These are phyloP conservation scores for Syncephalastrum sp. DNA, from an alignment of 371 early-diverging fungal species.

Conservation along the genomic window DNA sequence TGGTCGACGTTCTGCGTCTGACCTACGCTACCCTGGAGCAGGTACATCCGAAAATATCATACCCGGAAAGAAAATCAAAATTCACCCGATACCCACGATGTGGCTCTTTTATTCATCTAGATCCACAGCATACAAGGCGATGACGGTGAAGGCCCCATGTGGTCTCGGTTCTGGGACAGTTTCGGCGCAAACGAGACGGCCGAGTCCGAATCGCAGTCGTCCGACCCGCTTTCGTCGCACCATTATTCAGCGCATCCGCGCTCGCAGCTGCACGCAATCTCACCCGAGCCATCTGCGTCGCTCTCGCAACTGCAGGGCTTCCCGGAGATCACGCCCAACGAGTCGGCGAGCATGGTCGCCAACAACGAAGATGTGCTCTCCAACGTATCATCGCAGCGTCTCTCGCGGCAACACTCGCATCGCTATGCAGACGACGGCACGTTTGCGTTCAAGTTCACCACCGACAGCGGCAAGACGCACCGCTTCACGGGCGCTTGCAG, in stretches of 20 bases:
- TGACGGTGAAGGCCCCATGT: slow-evolving; percentile 51
- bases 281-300: slow-evolving; percentile 48
- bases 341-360: slow-evolving; percentile 48
- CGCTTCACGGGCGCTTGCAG: slow-evolving; percentile 20
- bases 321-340: slow-evolving; percentile 50
- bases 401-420: slow-evolving; percentile 1
- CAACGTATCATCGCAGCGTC: slow-evolving; percentile 13
- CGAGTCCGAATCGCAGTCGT: slow-evolving; percentile 37
- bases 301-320: slow-evolving; percentile 36
- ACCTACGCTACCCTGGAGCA: slow-evolving; percentile 88
- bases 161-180: slow-evolving; percentile 52
- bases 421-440: slow-evolving; percentile 7
- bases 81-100: too few relatives aligned
- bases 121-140: slow-evolving; percentile 38
- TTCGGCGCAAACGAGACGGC: slow-evolving; percentile 37
- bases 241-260: slow-evolving; percentile 14
- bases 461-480: slow-evolving; percentile 26
- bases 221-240: slow-evolving; percentile 35
- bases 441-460: slow-evolving; percentile 30
- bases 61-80: too few relatives aligned
- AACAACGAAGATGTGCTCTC: slow-evolving; percentile 23
- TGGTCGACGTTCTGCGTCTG: slow-evolving; percentile 92
- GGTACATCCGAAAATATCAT: slow-evolving; percentile 18
- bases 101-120: background rate
- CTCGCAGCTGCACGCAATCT: slow-evolving; percentile 19